A percentile compares a stretch with the other conserved stretches of the same genome.
These are phyloP conservation scores for Lojkania enalia DNA, from an alignment of 2,329 filamentous ascomycete species.

Conservation along the genomic window DNA sequence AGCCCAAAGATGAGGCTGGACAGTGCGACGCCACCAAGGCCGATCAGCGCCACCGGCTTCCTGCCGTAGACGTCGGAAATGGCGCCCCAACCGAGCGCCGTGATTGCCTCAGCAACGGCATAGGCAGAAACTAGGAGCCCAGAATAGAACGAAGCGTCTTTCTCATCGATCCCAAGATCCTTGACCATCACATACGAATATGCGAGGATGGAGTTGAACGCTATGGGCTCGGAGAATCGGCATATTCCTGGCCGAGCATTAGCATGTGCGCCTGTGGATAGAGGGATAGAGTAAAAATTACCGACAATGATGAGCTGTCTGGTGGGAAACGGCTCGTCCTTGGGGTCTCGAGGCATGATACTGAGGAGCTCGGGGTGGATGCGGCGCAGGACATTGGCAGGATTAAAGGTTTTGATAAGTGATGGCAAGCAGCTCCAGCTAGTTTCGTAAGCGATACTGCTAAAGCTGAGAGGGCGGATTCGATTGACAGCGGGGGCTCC, in stretches of 20 bases:
- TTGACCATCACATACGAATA: conserved; percentile 57
- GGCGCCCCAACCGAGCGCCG: conserved; percentile 65
- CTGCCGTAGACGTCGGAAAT: conserved; percentile 46
- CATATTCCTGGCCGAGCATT: conserved; percentile 69
- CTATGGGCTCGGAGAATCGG: conserved; percentile 88
- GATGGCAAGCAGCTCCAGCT: no score
- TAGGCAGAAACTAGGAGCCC: conserved; percentile 86
- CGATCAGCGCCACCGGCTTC: conserved; percentile 47
- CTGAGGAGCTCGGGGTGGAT: neutral
- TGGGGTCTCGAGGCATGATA: conserved; percentile 29
- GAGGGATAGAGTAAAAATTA: conserved; percentile 21
- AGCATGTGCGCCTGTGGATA: conserved; percentile 8
- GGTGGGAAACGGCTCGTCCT: conserved; percentile 43
- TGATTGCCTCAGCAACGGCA: conserved; percentile 80
- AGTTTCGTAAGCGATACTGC: no score
- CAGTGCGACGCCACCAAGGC: conserved; percentile 77
- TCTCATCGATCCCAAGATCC: conserved; percentile 42
- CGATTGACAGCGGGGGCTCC: no score
- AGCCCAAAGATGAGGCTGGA: conserved; percentile 84
- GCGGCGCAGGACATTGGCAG: no score
- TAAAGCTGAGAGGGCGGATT: no score
- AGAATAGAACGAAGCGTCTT: conserved; percentile 76
- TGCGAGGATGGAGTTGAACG: conserved; percentile 90
- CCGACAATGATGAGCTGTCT: conserved; percentile 52
- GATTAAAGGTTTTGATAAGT: no score